These are phyloP conservation scores for Candida palmyrensis DNA, from an alignment of 805 yeast species.

Conservation along the genomic window DNA sequence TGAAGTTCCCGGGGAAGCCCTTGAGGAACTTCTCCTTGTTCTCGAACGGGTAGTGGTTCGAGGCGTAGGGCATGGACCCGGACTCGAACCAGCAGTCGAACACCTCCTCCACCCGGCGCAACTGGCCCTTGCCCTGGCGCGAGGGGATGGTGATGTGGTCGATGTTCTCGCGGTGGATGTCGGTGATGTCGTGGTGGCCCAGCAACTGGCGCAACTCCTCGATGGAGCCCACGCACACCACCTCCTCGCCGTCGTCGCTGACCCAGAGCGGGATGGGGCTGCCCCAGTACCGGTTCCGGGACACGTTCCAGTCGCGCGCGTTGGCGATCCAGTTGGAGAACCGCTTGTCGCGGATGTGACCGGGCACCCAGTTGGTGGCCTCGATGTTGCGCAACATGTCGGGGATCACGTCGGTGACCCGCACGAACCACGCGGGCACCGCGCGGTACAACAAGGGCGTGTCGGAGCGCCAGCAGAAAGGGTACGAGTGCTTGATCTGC, in stretches of 20 bases:
- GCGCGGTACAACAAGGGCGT: slow-evolving; percentile 95
- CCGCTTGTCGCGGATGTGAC: slow-evolving; percentile 84
- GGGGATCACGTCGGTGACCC: slow-evolving; percentile 82
- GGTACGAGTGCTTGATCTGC: slow-evolving; percentile 93
- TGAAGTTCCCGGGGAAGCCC: slow-evolving; percentile 95
- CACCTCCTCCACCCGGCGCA: slow-evolving; percentile 93
- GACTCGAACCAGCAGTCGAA: slow-evolving; percentile 99
- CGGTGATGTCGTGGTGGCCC: slow-evolving; percentile 77
- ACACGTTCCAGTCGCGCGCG: slow-evolving; percentile 98
- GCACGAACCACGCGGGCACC: slow-evolving; percentile 98
- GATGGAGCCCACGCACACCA: slow-evolving; percentile 90
- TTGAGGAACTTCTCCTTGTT: slow-evolving; percentile 58
- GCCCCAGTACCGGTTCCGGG: slow-evolving; percentile 99
- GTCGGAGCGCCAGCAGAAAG: slow-evolving; percentile 99
- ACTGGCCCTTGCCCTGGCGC: slow-evolving; percentile 75
- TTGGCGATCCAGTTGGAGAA: slow-evolving; percentile 97
- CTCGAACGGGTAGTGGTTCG: slow-evolving; percentile 96
- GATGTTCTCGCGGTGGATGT: slow-evolving; percentile 89
- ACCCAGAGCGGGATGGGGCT: slow-evolving; percentile 99
- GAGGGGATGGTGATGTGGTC: slow-evolving; percentile 94
- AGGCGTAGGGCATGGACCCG: slow-evolving; percentile 98
- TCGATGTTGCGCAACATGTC: slow-evolving; percentile 83
- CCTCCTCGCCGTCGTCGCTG: slow-evolving; percentile 86
- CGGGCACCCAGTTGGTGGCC: slow-evolving; percentile 93
- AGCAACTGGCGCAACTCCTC: slow-evolving; percentile 80